These are phyloP conservation scores for Parasarocladium wereldwijsianum DNA, from an alignment of 2,329 filamentous ascomycete species.

Conservation along the genomic window DNA sequence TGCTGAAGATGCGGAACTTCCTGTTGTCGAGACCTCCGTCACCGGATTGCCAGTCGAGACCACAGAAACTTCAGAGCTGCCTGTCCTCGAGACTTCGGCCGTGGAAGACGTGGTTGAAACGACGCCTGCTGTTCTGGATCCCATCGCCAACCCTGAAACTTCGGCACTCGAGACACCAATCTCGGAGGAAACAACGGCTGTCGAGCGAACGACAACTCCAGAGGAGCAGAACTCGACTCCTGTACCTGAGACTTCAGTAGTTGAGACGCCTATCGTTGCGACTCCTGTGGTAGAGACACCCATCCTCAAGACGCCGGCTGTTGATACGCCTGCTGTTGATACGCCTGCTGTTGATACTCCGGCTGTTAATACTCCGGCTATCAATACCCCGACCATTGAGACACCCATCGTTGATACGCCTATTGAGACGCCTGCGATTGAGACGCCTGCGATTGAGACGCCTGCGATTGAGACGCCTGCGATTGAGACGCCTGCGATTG, in stretches of 20 bases:
- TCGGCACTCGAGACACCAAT: no score
- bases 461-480: not conserved
- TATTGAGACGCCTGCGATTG: not conserved
- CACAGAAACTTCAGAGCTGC: no score
- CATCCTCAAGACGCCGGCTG: constrained; percentile 1
- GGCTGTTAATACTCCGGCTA: not conserved
- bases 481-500: no score
- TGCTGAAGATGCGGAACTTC: not conserved
- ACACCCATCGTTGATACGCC: not conserved
- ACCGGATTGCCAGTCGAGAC: not conserved
- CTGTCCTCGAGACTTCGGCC: no score
- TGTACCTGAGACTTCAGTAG: not conserved
- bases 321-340: not conserved
- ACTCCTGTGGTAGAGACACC: not conserved
- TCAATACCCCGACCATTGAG: not conserved
- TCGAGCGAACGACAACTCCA: no score
- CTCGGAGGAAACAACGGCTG: no score
- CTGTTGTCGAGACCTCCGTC: not conserved
- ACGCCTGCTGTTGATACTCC: constrained; percentile 1
- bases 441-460: not conserved
- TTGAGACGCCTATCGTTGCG: not conserved
- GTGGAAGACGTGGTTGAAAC: no score
- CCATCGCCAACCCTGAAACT: no score
- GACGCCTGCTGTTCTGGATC: no score
- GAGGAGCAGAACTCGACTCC: not conserved